Evolutionary conservation across 768 basidiomycete genomes (phyloP).

Genomic region (Kwoniella sp.): DNA sequence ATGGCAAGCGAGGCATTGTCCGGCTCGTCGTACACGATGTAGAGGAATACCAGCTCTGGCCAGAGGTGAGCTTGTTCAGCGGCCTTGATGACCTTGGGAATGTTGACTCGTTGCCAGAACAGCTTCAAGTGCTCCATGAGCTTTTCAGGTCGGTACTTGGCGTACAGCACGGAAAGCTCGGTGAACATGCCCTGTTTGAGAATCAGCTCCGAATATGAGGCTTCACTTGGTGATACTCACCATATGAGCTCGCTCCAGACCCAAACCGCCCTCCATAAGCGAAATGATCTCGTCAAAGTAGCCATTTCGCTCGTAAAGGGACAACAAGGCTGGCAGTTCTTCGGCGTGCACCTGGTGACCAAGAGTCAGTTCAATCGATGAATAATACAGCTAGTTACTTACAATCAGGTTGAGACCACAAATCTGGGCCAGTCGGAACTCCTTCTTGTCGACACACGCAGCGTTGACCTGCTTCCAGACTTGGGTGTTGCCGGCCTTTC

Average conservation of each 20-base stretch:
- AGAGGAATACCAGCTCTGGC: slow-evolving; percentile 97
- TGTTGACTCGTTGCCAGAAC: slow-evolving; percentile 84
- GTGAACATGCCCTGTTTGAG: slow-evolving; percentile 75
- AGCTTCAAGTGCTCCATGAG: slow-evolving; percentile 98
- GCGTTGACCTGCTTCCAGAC: slow-evolving; percentile 99
- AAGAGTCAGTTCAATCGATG: background rate
- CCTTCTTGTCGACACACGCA: slow-evolving; percentile 93
- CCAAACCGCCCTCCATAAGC: slow-evolving; percentile 88
- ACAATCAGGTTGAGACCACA: slow-evolving; percentile 98
- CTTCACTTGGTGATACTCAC: too few species aligned
- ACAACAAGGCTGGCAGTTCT: slow-evolving; percentile 58
- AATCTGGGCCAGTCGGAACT: slow-evolving; percentile 97
- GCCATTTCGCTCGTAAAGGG: slow-evolving; percentile 82
- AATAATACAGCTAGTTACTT: slow-evolving; percentile 57
- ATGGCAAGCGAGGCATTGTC: slow-evolving; percentile 97
- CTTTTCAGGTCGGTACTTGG: slow-evolving; percentile 92
- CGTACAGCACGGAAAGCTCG: slow-evolving; percentile 81
- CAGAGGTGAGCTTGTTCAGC: slow-evolving; percentile 95
- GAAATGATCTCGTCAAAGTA: slow-evolving; percentile 91
- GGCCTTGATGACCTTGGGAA: slow-evolving; percentile 97
- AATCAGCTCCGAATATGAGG: slow-evolving; percentile 23
- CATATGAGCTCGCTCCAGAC: slow-evolving; percentile 90
- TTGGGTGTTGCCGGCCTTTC: slow-evolving; percentile 98
- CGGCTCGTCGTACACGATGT: slow-evolving; percentile 81
- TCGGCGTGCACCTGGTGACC: slow-evolving; percentile 46